Evolutionary conservation across 768 basidiomycete genomes (phyloP).

Genomic region (Leucocoprinus sp.): DNA sequence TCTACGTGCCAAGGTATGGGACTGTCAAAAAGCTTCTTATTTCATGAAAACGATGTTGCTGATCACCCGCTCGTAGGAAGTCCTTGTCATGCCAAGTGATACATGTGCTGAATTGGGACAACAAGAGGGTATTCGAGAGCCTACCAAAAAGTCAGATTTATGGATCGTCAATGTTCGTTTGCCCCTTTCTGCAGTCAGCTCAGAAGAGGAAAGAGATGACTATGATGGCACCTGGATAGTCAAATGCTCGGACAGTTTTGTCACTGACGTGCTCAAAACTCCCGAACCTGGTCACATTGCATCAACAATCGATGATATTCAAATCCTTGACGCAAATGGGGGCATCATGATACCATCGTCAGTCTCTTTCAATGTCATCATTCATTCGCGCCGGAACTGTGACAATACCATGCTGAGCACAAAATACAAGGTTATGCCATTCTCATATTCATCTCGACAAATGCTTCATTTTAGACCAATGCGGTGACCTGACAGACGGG

Average conservation of each 20-base stretch:
- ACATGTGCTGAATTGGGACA: not conserved
- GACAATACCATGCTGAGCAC: conserved; percentile 7
- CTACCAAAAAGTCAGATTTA: conserved; percentile 7
- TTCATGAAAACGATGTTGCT: not conserved
- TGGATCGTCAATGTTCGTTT: conserved; percentile 15
- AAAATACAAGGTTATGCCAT: conserved; percentile 37
- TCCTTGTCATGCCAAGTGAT: not conserved
- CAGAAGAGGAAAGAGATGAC: not conserved
- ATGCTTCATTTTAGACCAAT: conserved; percentile 55
- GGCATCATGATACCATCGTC: conserved; percentile 30
- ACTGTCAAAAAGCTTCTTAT: not conserved
- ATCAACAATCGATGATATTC: conserved; percentile 4
- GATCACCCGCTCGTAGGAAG: not conserved
- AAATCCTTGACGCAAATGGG: conserved; percentile 20
- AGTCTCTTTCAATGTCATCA: not conserved
- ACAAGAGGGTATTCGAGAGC: not conserved
- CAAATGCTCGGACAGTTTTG: conserved; percentile 16
- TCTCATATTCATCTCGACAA: conserved; percentile 64
- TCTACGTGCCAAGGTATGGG: not conserved
- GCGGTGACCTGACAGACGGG: conserved; percentile 44
- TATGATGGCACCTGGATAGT: conserved; percentile 16
- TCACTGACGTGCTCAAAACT: conserved; percentile 12
- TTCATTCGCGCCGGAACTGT: not conserved
- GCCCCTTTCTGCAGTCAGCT: conserved; percentile 10
- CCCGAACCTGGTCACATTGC: not conserved